Evolutionary conservation across 2,329 filamentous ascomycete genomes (phyloP).

Genomic region (Colletotrichum sp.): DNA sequence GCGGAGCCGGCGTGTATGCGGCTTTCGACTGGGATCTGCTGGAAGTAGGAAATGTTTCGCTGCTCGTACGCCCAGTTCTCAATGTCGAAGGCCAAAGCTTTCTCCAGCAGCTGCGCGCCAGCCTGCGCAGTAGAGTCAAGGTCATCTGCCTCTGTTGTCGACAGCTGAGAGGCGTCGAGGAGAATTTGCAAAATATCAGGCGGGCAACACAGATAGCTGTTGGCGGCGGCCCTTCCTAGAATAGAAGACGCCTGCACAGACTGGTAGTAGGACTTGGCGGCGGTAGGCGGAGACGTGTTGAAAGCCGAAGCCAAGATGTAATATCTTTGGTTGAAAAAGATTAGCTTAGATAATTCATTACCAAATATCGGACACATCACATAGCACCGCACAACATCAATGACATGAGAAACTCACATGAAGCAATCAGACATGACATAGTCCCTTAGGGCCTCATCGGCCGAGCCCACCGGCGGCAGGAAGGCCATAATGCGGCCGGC

Average conservation of each 20-base stretch:
- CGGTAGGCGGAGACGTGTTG: constrained; percentile 34
- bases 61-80: constrained; percentile 44
- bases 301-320: constrained; percentile 52
- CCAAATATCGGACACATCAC: background rate
- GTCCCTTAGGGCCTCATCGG: constrained; percentile 43
- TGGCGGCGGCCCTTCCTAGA: constrained; percentile 43
- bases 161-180: constrained; percentile 46
- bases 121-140: constrained; percentile 30
- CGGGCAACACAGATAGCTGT: constrained; percentile 53
- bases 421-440: constrained; percentile 55
- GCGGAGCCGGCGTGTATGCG: constrained; percentile 46
- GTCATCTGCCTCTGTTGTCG: constrained; percentile 31
- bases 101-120: constrained; percentile 38
- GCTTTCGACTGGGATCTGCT: constrained; percentile 37
- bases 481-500: constrained; percentile 48
- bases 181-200: constrained; percentile 49
- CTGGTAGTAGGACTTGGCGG: constrained; percentile 37
- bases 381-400: background rate
- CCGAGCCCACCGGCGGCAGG: constrained; percentile 35
- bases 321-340: constrained; percentile 35
- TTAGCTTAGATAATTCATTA: background rate
- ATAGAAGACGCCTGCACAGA: constrained; percentile 40
- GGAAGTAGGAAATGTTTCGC: constrained; percentile 36
- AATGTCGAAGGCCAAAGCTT: constrained; percentile 45
- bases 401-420: constrained; percentile 34